Conservation (phyloP, 441 rosid genomes). For the Populus hybrid region DNA sequence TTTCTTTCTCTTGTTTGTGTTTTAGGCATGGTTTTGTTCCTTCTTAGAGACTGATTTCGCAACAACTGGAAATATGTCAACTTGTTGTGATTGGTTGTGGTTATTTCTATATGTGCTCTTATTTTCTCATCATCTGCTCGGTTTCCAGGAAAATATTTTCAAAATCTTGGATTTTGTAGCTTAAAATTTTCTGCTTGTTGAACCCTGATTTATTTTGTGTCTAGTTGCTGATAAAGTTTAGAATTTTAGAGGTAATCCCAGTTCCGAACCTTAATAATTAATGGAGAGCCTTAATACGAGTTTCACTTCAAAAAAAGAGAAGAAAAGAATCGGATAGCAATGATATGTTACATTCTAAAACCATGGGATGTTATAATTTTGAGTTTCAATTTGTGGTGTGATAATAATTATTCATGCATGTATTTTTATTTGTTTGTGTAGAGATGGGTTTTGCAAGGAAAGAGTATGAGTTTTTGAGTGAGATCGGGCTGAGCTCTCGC, state of each 20-base stretch:
- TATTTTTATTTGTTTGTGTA: constrained; percentile 1
- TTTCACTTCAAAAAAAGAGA: not conserved
- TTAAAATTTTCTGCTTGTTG: not conserved
- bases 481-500: constrained; percentile 64
- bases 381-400: not conserved
- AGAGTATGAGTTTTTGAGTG: constrained; percentile 66
- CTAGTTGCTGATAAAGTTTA: not conserved
- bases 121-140: not conserved
- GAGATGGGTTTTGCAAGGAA: constrained; percentile 66
- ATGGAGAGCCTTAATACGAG: not conserved
- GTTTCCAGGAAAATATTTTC: not conserved
- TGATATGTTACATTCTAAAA: not conserved
- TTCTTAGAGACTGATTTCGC: not conserved
- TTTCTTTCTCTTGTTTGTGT: not conserved
- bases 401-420: not conserved
- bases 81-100: not conserved
- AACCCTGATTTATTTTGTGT: not conserved
- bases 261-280: not conserved
- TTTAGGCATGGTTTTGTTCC: not conserved
- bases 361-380: not conserved
- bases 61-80: not conserved
- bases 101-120: not conserved
- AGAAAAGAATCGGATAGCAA: not conserved
- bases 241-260: not conserved
- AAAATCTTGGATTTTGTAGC: not conserved